Evolutionary conservation across 805 yeast species (phyloP).

Genomic region (Suhomyces faveliae): DNA sequence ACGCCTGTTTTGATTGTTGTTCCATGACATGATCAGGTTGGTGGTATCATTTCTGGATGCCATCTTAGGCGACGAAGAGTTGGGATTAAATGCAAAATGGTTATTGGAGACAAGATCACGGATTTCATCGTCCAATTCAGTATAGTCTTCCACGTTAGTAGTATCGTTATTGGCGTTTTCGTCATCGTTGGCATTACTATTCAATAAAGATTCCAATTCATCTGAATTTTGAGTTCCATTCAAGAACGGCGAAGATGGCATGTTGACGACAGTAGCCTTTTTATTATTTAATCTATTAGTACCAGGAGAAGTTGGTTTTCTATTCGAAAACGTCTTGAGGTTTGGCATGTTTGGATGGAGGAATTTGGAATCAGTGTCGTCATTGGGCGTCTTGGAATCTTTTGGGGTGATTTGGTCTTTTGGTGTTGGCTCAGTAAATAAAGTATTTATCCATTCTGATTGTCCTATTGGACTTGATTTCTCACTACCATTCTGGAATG

Average conservation of each 20-base stretch:
- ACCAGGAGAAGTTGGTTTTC: conserved; percentile 22
- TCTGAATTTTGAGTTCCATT: conserved; percentile 15
- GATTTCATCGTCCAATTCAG: conserved; percentile 21
- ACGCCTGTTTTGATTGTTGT: conserved; percentile 6
- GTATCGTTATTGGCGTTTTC: background rate
- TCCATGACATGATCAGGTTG: conserved; percentile 30
- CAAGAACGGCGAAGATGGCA: conserved; percentile 43
- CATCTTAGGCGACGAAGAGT: conserved; percentile 31
- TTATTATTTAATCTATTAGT: conserved; percentile 16
- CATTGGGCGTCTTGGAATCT: conserved; percentile 20
- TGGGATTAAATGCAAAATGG: conserved; percentile 7
- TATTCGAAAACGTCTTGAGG: conserved; percentile 28
- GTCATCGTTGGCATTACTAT: conserved; percentile 9
- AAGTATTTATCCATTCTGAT: conserved; percentile 43
- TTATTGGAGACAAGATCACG: conserved; percentile 17
- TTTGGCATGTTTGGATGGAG: conserved; percentile 29
- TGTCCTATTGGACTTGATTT: conserved; percentile 38
- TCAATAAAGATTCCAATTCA: conserved; percentile 17
- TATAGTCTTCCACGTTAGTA: conserved; percentile 10
- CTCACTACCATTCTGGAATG: conserved; percentile 19
- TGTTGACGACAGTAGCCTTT: conserved; percentile 27
- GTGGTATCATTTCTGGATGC: conserved; percentile 39
- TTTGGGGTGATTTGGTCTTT: conserved; percentile 29
- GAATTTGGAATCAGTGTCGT: conserved; percentile 13
- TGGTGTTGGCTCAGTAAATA: conserved; percentile 44